Base-by-base conservation (phyloP, 352 stramenopile species). In the Pythium phragmitis region DNA sequence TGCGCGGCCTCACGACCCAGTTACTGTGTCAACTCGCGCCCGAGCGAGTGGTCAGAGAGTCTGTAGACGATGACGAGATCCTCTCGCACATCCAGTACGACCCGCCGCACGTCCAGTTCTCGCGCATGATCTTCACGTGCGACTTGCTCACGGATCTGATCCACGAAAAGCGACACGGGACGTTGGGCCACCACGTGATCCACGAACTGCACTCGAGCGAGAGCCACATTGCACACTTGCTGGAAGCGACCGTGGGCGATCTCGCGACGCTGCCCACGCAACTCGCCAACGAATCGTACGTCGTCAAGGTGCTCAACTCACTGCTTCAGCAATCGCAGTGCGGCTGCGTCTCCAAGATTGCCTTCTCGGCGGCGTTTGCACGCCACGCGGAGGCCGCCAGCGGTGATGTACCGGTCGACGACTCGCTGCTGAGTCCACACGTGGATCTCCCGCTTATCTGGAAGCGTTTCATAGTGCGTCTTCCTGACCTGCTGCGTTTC, bases 101-200 rank as follows among this genome's bases (percentile, higher is more conserved):
- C 37, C 49, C 68, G 9, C 58, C 62, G 12, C 79, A 89, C 55
- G 48, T 85, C 9, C 64, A 62, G 34, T 92, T 92, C 56, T 65
- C 77, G 2, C 80, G 82, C 11, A 91, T 92, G 84, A 43, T 92
- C 21, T 91, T 88, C 68, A 89, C 81, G 30, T 92, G 84, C 51
- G 84, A 92, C 60, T 66, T 92, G 54, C 53, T 92, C 17, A 92
- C 84, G 0, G 84, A 91, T 59, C 51, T 92, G 46, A 88, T 92
- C 60, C 84, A 92, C 49, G 84, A 92, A 45, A 71, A 76, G 2
- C 74, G 84, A 17, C 76, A 76, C 28, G 78, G 78, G 2, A 88
- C 73, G 51, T 46, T 91, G 34, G 84, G 84, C 3, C 85, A 72
- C 50, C 75, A 74, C 17, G 70, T 87, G 47, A 74, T 90, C 7